These are phyloP conservation scores for Fusarium continuum DNA, from an alignment of 2,329 filamentous ascomycete species.

Conservation along the genomic window DNA sequence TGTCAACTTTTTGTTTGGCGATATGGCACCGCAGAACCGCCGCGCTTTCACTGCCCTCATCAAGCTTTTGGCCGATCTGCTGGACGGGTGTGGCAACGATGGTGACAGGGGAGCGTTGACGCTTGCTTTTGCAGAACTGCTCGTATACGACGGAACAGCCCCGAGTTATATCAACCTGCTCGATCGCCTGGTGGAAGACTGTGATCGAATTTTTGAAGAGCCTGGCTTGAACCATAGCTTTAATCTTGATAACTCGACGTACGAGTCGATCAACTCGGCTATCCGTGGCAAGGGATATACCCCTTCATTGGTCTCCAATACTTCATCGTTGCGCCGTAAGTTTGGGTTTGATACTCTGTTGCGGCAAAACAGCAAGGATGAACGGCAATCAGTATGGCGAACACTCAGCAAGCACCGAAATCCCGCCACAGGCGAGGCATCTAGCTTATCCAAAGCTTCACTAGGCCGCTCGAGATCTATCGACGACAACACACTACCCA, in stretches of 20 bases:
- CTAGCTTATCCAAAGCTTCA: slow-evolving; percentile 73
- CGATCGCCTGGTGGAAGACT: slow-evolving; percentile 89
- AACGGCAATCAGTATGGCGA: slow-evolving; percentile 82
- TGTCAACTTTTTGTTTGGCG: slow-evolving; percentile 69
- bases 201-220: slow-evolving; percentile 86
- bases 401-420: slow-evolving; percentile 85
- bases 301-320: slow-evolving; percentile 84
- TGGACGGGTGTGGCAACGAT: slow-evolving; percentile 91
- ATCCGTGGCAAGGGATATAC: slow-evolving; percentile 67
- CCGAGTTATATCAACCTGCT: slow-evolving; percentile 88
- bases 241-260: slow-evolving; percentile 53
- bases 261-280: slow-evolving; percentile 68
- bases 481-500: slow-evolving; percentile 67
- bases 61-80: slow-evolving; percentile 84
- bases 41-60: slow-evolving; percentile 85
- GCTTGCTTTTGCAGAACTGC: slow-evolving; percentile 85
- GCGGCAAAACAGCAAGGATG: slow-evolving; percentile 81
- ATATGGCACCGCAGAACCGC: slow-evolving; percentile 74
- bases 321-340: slow-evolving; percentile 83
- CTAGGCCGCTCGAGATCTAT: slow-evolving; percentile 79
- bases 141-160: slow-evolving; percentile 80
- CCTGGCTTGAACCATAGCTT: slow-evolving; percentile 54
- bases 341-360: slow-evolving; percentile 82
- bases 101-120: slow-evolving; percentile 89
- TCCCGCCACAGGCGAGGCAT: slow-evolving; percentile 65